phyloP scores from a whole-genome alignment of 208 protist species.

The Leishmania gerbilli region DNA sequence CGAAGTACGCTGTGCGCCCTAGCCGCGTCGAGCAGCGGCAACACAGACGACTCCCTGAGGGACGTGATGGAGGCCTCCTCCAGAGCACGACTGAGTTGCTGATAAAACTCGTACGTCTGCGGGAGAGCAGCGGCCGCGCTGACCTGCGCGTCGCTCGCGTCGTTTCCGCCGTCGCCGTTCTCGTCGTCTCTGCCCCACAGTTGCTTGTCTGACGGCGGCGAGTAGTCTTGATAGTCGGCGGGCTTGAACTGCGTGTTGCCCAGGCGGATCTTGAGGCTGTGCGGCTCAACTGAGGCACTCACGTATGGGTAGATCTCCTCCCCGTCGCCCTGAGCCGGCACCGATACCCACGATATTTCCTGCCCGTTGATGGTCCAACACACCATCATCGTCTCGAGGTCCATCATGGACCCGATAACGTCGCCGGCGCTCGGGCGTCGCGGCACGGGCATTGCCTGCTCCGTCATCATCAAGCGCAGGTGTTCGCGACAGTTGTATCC shows the following conservation, averaged over 20 bases:
- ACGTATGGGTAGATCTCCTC: conserved; percentile 90
- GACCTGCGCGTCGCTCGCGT: not conserved
- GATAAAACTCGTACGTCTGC: conserved; percentile 79
- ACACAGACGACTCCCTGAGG: conserved; percentile 27
- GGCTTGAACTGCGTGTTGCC: conserved; percentile 82
- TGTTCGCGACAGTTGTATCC: conserved; percentile 87
- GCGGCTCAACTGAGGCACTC: conserved; percentile 70
- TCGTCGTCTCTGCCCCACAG: conserved; percentile 30
- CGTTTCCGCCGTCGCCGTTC: not conserved
- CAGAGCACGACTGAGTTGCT: conserved; percentile 62
- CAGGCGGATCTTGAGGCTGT: conserved; percentile 66
- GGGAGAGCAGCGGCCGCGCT: conserved; percentile 9
- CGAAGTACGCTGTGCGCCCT: conserved; percentile 34
- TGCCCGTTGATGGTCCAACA: conserved; percentile 89
- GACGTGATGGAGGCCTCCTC: conserved; percentile 45
- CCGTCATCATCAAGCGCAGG: conserved; percentile 69
- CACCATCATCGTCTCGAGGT: conserved; percentile 85
- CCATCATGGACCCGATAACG: conserved; percentile 80
- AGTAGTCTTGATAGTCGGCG: conserved; percentile 75
- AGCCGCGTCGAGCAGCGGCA: conserved; percentile 30
- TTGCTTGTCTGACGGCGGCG: conserved; percentile 26
- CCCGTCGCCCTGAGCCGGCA: conserved; percentile 70
- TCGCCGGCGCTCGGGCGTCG: conserved; percentile 58
- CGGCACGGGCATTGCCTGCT: conserved; percentile 60
- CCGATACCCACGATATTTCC: conserved; percentile 72